Base-by-base conservation (phyloP, 768 basidiomycete genomes). In the Mycena capillaripes region DNA sequence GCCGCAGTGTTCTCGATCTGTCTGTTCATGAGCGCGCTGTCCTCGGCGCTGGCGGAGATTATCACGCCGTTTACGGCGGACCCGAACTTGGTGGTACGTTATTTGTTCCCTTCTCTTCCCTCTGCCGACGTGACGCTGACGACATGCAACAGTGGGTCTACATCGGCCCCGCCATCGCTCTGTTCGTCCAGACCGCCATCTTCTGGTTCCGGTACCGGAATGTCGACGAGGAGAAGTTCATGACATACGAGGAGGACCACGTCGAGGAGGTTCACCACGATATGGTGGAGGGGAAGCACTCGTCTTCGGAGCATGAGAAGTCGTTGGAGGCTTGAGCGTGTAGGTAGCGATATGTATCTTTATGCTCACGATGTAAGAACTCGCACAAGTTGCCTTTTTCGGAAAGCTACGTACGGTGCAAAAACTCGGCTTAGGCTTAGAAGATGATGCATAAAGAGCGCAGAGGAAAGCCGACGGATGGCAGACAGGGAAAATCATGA, bases 191-290 rank as follows among this genome's bases (percentile, higher is more conserved):
- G 50, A 53, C 50, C 50, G 21, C 50, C 27, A 53, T 53, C 50
- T 53, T 53, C 50, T 53, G 50, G 50, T 7, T 53, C 27, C 50
- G 25, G 27, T 53, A 53, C 27, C 50, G 50, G 27, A 53, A 53
- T 27, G 50, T 53, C 50, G 50, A 53, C 50, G 50, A 53, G 50
- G 50, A 53, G 50, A 53, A 16, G 27, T 53, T 53, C 21, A 53
- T 53, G 50, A 53, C 50, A 30, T 53, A 53, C 50, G 50, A 53
- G 50, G 50, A 53, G 14, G 50, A 53, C 27, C 17, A 6, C 21
- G 50, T 53, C 50, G 50, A 53, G 27, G 50, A 53, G 50, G 27
- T 53, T 25, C 50, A 53, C 21, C 27, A 53, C 23, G 50, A 53
- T 30, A 27, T 27, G 25, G 27, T 53, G 27, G 50, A 53, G 50